Conservation (phyloP, 2,329 filamentous ascomycete species). For the Coniochaeta hoffmannii region DNA sequence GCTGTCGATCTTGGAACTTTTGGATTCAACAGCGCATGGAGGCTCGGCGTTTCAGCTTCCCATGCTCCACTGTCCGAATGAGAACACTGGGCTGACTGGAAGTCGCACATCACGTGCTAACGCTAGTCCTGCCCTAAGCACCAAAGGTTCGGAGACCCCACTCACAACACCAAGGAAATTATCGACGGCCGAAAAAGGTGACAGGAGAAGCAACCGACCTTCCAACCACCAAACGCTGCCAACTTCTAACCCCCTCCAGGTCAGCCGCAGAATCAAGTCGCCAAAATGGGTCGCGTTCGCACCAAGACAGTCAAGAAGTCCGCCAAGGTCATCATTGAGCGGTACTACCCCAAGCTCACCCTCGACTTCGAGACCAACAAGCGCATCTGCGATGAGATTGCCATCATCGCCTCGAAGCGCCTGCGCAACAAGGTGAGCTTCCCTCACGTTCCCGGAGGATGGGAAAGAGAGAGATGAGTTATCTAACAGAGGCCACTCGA, state of each 20-base stretch:
- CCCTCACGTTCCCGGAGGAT: background rate
- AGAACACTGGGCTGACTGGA: too few species aligned
- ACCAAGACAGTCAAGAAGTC: slow-evolving; percentile 66
- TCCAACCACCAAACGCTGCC: slow-evolving; percentile 6
- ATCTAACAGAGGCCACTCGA: slow-evolving; percentile 7
- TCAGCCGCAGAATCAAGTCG: slow-evolving; percentile 36
- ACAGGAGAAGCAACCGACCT: slow-evolving; percentile 4
- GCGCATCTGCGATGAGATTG: slow-evolving; percentile 99
- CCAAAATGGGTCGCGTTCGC: slow-evolving; percentile 63
- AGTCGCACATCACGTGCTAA: background rate
- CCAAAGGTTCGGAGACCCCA: slow-evolving; percentile 3
- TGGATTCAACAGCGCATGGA: background rate
- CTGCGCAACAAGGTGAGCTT: slow-evolving; percentile 90
- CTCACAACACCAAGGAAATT: slow-evolving; percentile 11
- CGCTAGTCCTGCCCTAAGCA: slow-evolving; percentile 13
- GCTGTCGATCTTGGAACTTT: background rate
- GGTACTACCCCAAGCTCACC: slow-evolving; percentile 93
- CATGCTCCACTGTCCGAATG: too few species aligned
- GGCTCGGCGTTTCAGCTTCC: too few species aligned
- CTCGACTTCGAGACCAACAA: slow-evolving; percentile 99
- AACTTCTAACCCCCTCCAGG: slow-evolving; percentile 17
- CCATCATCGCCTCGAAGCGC: slow-evolving; percentile 98
- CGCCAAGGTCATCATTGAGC: slow-evolving; percentile 99
- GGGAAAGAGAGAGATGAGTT: background rate
- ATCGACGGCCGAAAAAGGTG: slow-evolving; percentile 11